phyloP scores from a whole-genome alignment of 1,284 basidiomycete species.

The Leccinum pachyderme region DNA sequence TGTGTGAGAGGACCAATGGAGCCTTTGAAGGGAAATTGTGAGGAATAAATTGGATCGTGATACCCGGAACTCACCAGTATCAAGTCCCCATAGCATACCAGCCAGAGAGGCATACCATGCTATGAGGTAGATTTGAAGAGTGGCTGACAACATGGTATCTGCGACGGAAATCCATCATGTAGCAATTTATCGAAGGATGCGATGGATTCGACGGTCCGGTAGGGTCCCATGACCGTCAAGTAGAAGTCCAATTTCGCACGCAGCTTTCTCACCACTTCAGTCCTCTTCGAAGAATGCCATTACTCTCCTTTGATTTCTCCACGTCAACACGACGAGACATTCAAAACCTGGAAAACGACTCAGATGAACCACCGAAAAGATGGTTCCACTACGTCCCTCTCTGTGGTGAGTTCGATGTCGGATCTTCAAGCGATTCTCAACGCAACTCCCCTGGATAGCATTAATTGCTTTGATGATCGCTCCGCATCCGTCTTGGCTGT shows the following conservation, averaged over 20 bases:
- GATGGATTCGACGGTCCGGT: neutral
- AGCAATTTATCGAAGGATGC: neutral
- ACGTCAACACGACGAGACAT: constrained; percentile 11
- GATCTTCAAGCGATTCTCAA: constrained; percentile 6
- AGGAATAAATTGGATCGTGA: neutral
- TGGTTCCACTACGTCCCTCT: constrained; percentile 63
- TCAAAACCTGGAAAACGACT: constrained; percentile 23
- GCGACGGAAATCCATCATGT: neutral
- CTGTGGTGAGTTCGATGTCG: constrained; percentile 38
- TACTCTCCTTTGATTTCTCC: constrained; percentile 31
- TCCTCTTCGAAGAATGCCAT: constrained; percentile 20
- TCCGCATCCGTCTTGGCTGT: constrained; percentile 70
- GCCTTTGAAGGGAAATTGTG: constrained; percentile 24
- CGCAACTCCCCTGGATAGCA: constrained; percentile 37
- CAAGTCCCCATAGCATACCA: constrained; percentile 35
- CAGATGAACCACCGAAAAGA: constrained; percentile 37
- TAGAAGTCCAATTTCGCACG: neutral
- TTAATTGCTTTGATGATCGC: constrained; percentile 58
- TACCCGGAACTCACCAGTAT: constrained; percentile 22
- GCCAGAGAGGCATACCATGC: constrained; percentile 28
- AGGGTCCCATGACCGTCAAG: neutral
- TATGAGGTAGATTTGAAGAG: constrained; percentile 27
- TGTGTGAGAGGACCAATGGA: constrained; percentile 46
- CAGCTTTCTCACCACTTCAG: constrained; percentile 4
- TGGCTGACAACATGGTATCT: constrained; percentile 14